Conservation (phyloP, 2,329 filamentous ascomycete species). For the Berkeleyomyces rouxiae region DNA sequence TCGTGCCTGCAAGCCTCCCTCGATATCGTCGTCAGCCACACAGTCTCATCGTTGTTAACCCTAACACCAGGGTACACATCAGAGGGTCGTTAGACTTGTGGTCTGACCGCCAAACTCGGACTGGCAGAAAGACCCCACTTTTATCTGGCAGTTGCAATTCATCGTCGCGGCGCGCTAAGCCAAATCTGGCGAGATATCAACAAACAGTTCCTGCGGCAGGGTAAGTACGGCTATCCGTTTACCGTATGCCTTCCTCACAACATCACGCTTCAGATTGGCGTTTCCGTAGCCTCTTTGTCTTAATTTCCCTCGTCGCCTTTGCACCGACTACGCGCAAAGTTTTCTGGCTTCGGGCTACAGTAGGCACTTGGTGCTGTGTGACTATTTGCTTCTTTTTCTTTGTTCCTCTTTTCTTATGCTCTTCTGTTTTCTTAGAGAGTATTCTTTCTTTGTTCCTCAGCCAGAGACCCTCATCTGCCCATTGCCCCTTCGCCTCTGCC, state of each 20-base stretch:
- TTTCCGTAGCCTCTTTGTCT: background rate
- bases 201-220: slow-evolving; percentile 3
- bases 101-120: background rate
- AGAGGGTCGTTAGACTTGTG: slow-evolving; percentile 1
- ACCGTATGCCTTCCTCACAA: background rate
- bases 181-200: slow-evolving; percentile 5
- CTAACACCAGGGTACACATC: background rate
- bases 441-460: slow-evolving; percentile 3
- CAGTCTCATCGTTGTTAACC: background rate
- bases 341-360: background rate
- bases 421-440: slow-evolving; percentile 10
- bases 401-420: background rate
- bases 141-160: background rate
- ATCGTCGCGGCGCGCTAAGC: background rate
- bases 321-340: background rate
- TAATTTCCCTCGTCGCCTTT: background rate
- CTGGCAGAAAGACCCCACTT: background rate
- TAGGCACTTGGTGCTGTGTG: background rate
- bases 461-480: background rate
- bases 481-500: background rate
- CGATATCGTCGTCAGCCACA: background rate
- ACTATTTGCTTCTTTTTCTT: background rate
- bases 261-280: background rate
- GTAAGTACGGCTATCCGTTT: background rate
- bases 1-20: background rate